Conservation (phyloP, 2,329 filamentous ascomycete species). For the Beauveria medogensis region DNA sequence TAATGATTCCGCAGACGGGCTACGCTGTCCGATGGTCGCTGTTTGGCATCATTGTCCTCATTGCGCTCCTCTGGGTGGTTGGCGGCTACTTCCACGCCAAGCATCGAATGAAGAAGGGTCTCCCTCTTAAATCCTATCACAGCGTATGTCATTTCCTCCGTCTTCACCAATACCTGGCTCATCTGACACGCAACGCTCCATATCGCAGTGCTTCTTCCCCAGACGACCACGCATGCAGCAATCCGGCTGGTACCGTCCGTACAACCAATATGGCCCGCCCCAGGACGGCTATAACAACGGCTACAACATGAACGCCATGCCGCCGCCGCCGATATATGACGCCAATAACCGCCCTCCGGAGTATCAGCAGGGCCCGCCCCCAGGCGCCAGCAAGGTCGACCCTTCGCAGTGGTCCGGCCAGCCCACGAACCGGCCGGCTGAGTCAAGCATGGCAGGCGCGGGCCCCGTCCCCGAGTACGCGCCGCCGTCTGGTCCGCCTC, state of each 20-base stretch:
- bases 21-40: slow-evolving; percentile 64
- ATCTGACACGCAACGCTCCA: not conserved
- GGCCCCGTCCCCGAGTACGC: slow-evolving; percentile 20
- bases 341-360: slow-evolving; percentile 43
- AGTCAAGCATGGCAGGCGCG: slow-evolving; percentile 15
- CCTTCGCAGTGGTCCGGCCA: slow-evolving; percentile 35
- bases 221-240: slow-evolving; percentile 36
- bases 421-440: slow-evolving; percentile 18
- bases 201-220: slow-evolving; percentile 42
- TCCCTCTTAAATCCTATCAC: slow-evolving; percentile 61
- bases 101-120: slow-evolving; percentile 55
- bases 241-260: slow-evolving; percentile 38
- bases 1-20: slow-evolving; percentile 39
- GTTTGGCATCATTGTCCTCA: slow-evolving; percentile 51
- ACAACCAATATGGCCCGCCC: slow-evolving; percentile 1
- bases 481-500: slow-evolving; percentile 43
- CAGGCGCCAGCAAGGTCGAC: slow-evolving; percentile 44
- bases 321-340: slow-evolving; percentile 51
- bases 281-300: slow-evolving; percentile 30
- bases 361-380: slow-evolving; percentile 39
- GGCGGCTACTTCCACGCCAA: slow-evolving; percentile 65
- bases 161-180: not conserved
- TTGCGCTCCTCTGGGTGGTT: slow-evolving; percentile 55
- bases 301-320: slow-evolving; percentile 45
- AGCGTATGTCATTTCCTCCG: slow-evolving; percentile 37